Percentiles rank a stretch among this genome's conserved stretches.
phyloP scores from a whole-genome alignment of 768 basidiomycete species.

The Agrocybe pediades region DNA sequence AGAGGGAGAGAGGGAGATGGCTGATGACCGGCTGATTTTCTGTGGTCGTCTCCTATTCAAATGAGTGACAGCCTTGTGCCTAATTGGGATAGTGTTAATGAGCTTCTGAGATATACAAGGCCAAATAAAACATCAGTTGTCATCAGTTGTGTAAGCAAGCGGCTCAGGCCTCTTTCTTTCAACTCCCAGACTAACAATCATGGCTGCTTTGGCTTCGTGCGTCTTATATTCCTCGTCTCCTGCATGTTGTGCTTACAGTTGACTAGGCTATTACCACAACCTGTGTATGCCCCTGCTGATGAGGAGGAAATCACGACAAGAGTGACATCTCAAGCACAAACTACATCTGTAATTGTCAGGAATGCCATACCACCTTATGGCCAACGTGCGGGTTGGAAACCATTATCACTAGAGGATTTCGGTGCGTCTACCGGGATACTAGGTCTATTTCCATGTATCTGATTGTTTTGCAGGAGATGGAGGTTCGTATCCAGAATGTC shows the following conservation, averaged over 20 bases:
- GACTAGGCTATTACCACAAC: constrained; percentile 68
- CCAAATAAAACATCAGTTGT: constrained; percentile 22
- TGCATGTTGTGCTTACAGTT: constrained; percentile 6
- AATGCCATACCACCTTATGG: constrained; percentile 80
- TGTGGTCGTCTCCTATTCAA: too few species aligned
- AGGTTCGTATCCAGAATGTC: constrained; percentile 92
- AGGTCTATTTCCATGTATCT: background rate
- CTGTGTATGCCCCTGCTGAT: constrained; percentile 56
- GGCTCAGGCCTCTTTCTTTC: constrained; percentile 5
- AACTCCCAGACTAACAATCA: constrained; percentile 14
- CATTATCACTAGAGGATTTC: constrained; percentile 80
- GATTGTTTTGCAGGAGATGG: constrained; percentile 60
- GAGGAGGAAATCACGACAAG: constrained; percentile 52
- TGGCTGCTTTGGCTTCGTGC: constrained; percentile 75
- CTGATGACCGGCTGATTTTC: too few species aligned
- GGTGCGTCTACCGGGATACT: constrained; percentile 44
- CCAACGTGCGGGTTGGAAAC: constrained; percentile 84
- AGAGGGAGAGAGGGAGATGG: too few species aligned
- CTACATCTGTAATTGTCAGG: constrained; percentile 47
- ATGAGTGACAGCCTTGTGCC: background rate
- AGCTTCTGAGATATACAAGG: constrained; percentile 7
- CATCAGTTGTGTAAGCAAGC: background rate
- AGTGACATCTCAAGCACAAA: constrained; percentile 31
- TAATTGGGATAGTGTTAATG: background rate
- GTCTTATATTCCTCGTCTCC: constrained; percentile 28